Evolutionary conservation across 495 filamentous ascomycete genomes (phyloP), one percentile per base, ranked within the genome.

Genomic region (Cercophora scortea): DNA sequence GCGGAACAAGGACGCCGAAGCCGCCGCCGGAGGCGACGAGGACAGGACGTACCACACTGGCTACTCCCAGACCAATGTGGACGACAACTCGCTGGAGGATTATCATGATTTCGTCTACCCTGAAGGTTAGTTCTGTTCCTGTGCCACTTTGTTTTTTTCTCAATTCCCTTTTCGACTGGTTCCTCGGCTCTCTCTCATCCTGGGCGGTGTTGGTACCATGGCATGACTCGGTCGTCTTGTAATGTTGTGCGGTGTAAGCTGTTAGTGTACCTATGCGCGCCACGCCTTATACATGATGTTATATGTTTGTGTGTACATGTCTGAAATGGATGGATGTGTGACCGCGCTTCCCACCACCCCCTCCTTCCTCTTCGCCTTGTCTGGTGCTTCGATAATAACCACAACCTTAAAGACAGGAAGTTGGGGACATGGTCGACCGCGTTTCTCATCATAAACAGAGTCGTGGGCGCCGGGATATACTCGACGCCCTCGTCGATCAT

Each of bases 71-170:
- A 52, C 53, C 13, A 47, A 47, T 12, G 25, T 17, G 1, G 61
- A 67, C 44, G 47, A 55, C 8, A 58, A 50, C 6, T 56, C 54
- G 10, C n/a, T 52, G 45, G 59, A 59, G 2, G 66, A 67, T 36
- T 69, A 65, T 47, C 55, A 61, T 34, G 66, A 70, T 43, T 71
- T 68, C 36, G 60, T 71, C 5, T 68, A 60, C 47, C 67, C 67
- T 12, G 67, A 71, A 51, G 65, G 65, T 68, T 46, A 39, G 60
- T 63, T 32, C 8, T 5, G 60, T 63, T 32, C 8, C 25, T 25
- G 25, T 25, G 25, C n/a, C n/a, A n/a, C 25, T 25, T 25, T 25
- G 11, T 41, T 41, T 16, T 41, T 41, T 16, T 41, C 38, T 12
- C 38, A 4, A 4, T 12, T 36, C n/a, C n/a, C 12, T 4, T 47